Evolutionary conservation across 305 asterid genomes (phyloP), one percentile per base, ranked within the genome.

Genomic region (Fraxinus nigra): DNA sequence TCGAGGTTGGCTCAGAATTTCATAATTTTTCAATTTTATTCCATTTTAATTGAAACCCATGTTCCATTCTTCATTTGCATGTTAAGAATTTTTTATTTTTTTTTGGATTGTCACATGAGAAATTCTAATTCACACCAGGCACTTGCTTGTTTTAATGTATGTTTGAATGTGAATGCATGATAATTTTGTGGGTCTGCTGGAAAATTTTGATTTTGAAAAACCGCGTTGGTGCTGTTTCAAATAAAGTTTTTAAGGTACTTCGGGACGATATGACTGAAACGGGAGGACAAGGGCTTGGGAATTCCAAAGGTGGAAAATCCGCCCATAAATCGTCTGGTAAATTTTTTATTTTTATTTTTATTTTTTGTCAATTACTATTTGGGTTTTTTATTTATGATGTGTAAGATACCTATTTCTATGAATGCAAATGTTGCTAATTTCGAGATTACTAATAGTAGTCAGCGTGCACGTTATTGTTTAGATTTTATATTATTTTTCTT

Each of bases 251-350:
- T 5, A 69, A 69, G 75, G 72, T 63, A 24, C 16, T 22, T 24
- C n/a, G 32, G 73, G 61, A 33, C 46, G 48, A 51, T 38, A 88
- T 88, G 89, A 72, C 87, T 0, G 87, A 86, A 37, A 88, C 80
- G 28, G 90, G 87, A 79, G 89, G 89, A 84, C 86, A 82, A 38
- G 90, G 90, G 26, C 78, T 77, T 54, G 51, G 82, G 7, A 59
- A 8, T 18, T 77, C 89, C 20, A 88, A 84, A 75, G 82, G 56
- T 81, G 85, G 79, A 51, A 86, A 86, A 35, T 81, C 85, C 81
- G 63, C 84, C 30, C 82, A 84, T 20, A 84, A 69, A 73, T 56
- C 85, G 33, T 46, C 79, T 48, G 82, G 82, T 82, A 79, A 75
- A 24, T 38, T 75, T 75, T 75, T 7, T 4, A 10, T 33, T 13